Base-by-base conservation (phyloP, 306 rosid genomes). In the Glycine tomentella region DNA sequence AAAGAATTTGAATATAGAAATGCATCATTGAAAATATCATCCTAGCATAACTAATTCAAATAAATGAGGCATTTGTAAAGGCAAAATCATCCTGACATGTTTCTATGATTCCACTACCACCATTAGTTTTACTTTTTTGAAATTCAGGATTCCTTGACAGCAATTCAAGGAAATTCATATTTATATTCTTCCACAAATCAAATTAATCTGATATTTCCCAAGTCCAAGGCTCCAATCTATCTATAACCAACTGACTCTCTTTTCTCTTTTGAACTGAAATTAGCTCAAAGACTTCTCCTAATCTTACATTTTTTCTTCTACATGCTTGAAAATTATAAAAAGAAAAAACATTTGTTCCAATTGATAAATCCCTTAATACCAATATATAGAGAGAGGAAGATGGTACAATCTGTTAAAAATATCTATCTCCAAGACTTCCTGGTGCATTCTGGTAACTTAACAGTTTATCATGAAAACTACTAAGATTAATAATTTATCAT, bases 121-220 rank as follows among this genome's bases (percentile, higher is more conserved):
- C 74, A 85, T 85, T 85, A 70, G 55, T 67, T 82, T 84, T 87
- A 68, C 81, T 82, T 59, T 72, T 86, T 72, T 64, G 73, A 73
- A 68, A 71, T n/a, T n/a, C n/a, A n/a, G 25, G 25, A 20, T 20
- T 20, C 25, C 25, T 20, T 20, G 1, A 20, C 25, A 20, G 25
- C 25, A 1, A 20, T 1, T 0, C 77, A 72, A 38, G 77, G 65
- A 55, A 73, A 55, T 16, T 53, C 38, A 9, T 8, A 40, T 40
- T 40, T 40, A 34, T 66, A 13, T 53, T 42, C 46, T 77, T 42
- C 31, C 8, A 74, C 66, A 74, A 74, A 74, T 5, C 17, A 74
- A 57, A 42, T 16, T 20, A 44, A 57, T 20, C 7, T 42, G 8
- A 16, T 58, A 45, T 42, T 56, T 55, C 51, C 17, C 38, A 36